Evolutionary conservation across 306 rosid species (phyloP).

Genomic region (Quercus agrifolia): DNA sequence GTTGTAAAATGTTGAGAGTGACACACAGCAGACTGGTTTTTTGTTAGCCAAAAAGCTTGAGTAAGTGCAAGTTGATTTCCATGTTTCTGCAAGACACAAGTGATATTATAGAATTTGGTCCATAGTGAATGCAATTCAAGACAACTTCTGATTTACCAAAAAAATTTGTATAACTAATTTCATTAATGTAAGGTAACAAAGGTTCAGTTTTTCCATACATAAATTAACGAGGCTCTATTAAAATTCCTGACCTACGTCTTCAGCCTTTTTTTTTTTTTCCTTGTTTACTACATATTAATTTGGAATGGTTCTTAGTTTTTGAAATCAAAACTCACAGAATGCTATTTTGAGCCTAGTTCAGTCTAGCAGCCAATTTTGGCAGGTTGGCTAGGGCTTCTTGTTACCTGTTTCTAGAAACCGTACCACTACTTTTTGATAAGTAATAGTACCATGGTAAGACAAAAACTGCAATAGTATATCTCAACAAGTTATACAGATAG

Average conservation of each 20-base stretch:
- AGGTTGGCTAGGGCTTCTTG: background rate
- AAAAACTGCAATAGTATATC: no score
- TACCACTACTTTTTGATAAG: no score
- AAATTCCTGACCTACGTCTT: background rate
- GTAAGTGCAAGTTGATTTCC: conserved; percentile 72
- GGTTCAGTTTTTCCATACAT: background rate
- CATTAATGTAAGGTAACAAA: background rate
- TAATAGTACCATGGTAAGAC: no score
- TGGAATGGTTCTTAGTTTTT: no score
- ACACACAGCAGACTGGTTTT: conserved; percentile 64
- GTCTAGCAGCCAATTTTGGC: background rate
- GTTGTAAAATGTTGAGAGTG: conserved; percentile 78
- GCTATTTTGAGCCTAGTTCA: no score
- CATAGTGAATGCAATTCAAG: background rate
- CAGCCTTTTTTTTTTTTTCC: no score
- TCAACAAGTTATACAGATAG: no score
- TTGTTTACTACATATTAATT: no score
- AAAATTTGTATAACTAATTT: background rate
- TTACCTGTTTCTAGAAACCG: no score
- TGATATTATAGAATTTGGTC: conserved; percentile 14
- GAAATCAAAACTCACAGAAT: no score
- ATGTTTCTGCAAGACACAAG: conserved; percentile 56
- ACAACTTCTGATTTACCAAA: background rate
- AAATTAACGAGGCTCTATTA: background rate
- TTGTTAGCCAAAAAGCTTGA: conserved; percentile 59